Percentiles rank a stretch among this genome's conserved stretches.
Evolutionary conservation across 495 filamentous ascomycete genomes (phyloP).

Genomic region (Letharia lupina): DNA sequence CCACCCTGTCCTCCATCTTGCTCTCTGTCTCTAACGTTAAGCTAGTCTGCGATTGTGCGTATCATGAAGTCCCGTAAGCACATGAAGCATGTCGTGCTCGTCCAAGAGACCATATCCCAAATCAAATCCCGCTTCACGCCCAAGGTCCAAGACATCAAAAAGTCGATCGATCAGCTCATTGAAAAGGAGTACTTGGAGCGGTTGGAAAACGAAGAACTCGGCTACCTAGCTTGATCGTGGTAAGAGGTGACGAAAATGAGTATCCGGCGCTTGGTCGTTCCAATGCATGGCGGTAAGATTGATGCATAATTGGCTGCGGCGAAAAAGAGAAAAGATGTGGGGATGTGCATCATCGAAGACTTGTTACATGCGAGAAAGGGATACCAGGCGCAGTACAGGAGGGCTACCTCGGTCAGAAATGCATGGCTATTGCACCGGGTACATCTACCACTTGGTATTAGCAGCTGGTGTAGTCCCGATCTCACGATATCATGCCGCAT

Average conservation of each 20-base stretch:
- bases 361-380: neutral
- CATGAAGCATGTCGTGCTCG: slow-evolving; percentile 91
- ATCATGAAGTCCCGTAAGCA: slow-evolving; percentile 99
- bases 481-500: slow-evolving; percentile 7
- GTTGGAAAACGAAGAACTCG: slow-evolving; percentile 76
- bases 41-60: slow-evolving; percentile 90
- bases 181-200: slow-evolving; percentile 99
- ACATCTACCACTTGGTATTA: neutral
- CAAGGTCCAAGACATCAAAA: slow-evolving; percentile 93
- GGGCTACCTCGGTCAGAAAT: neutral
- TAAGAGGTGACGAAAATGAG: neutral
- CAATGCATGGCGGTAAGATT: slow-evolving; percentile 9
- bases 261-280: neutral
- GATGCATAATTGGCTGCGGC: slow-evolving; percentile 3
- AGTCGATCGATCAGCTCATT: slow-evolving; percentile 96
- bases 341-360: neutral
- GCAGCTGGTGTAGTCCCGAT: neutral
- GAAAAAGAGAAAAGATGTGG: neutral
- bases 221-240: slow-evolving; percentile 62
- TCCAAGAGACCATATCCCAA: slow-evolving; percentile 89
- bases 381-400: neutral
- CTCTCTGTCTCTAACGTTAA: slow-evolving; percentile 17
- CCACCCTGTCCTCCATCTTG: neutral
- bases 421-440: neutral
- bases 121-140: slow-evolving; percentile 92